Percentiles rank a stretch among this genome's conserved stretches.
Conservation (phyloP, 2,329 filamentous ascomycete species). For the Plectosphaerella sp. region DNA sequence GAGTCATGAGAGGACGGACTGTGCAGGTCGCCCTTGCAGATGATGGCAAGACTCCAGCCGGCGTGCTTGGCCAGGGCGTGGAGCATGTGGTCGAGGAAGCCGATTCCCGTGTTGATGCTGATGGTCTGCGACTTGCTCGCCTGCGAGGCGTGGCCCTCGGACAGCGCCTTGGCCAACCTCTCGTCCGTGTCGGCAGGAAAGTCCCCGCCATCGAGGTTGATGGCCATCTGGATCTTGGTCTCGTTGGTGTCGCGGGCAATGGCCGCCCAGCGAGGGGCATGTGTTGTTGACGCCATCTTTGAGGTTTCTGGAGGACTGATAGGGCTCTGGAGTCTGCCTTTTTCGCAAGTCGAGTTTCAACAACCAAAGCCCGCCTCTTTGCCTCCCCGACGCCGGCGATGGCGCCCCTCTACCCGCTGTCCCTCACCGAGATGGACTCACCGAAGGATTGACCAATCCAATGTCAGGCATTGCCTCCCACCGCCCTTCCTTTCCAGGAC, state of each 20-base stretch:
- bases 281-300: slow-evolving; percentile 8
- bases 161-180: slow-evolving; percentile 39
- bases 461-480: background rate
- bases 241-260: slow-evolving; percentile 93
- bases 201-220: slow-evolving; percentile 88
- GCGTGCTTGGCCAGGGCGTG: slow-evolving; percentile 95
- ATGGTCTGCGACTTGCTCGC: slow-evolving; percentile 81
- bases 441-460: slow-evolving; percentile 3
- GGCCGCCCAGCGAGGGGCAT: slow-evolving; percentile 60
- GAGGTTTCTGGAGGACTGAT: too few species aligned
- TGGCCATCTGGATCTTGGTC: slow-evolving; percentile 89
- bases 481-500: background rate
- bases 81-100: slow-evolving; percentile 98
- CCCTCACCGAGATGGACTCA: background rate
- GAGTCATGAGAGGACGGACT: slow-evolving; percentile 49
- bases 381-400: background rate
- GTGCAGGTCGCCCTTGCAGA: slow-evolving; percentile 84
- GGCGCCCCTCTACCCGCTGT: background rate
- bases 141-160: slow-evolving; percentile 75
- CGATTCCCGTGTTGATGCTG: slow-evolving; percentile 86
- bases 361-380: background rate
- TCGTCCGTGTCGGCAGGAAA: slow-evolving; percentile 63
- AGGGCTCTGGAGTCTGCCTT: too few species aligned
- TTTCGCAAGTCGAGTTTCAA: too few species aligned
- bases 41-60: slow-evolving; percentile 83